Percentiles rank a stretch among this genome's conserved stretches.
These are phyloP conservation scores for Pontederia paniculata DNA, from an alignment of 176 grass and related monocot genomes.

Conservation along the genomic window DNA sequence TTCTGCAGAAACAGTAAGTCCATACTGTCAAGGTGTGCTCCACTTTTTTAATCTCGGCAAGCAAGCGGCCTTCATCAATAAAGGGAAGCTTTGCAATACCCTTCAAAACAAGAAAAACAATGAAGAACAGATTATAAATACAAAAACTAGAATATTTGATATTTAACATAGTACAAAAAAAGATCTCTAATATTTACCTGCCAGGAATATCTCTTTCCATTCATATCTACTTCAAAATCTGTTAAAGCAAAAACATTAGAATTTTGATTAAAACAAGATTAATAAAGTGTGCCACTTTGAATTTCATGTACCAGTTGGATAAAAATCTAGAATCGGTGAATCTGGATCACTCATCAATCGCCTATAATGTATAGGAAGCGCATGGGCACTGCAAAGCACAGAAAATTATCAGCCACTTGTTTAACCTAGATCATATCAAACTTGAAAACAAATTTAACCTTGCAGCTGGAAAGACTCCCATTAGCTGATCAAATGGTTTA, in stretches of 20 bases:
- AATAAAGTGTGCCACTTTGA: background rate
- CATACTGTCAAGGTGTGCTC: conserved; percentile 38
- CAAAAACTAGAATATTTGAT: background rate
- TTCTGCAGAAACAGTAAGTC: background rate
- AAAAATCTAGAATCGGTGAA: conserved; percentile 37
- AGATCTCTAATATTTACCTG: conserved; percentile 32
- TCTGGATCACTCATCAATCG: conserved; percentile 35
- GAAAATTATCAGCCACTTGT: no score
- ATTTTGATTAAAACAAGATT: background rate
- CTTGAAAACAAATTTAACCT: conserved; percentile 10
- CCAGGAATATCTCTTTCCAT: conserved; percentile 94
- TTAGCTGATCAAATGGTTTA: conserved; percentile 45
- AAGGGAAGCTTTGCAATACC: conserved; percentile 40
- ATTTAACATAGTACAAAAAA: background rate
- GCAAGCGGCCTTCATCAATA: conserved; percentile 33
- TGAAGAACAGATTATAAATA: background rate
- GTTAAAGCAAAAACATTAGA: background rate
- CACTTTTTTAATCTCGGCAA: conserved; percentile 25
- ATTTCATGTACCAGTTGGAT: conserved; percentile 29
- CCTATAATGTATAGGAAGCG: conserved; percentile 32
- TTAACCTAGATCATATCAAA: no score
- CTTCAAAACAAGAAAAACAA: conserved; percentile 12
- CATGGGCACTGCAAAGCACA: conserved; percentile 22
- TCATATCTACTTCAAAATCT: conserved; percentile 99
- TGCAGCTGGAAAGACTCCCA: conserved; percentile 35